Percentiles rank a stretch among this genome's conserved stretches.
phyloP scores from a whole-genome alignment of 1,139 yeast species.

The Yamadazyma atmosphaerica region DNA sequence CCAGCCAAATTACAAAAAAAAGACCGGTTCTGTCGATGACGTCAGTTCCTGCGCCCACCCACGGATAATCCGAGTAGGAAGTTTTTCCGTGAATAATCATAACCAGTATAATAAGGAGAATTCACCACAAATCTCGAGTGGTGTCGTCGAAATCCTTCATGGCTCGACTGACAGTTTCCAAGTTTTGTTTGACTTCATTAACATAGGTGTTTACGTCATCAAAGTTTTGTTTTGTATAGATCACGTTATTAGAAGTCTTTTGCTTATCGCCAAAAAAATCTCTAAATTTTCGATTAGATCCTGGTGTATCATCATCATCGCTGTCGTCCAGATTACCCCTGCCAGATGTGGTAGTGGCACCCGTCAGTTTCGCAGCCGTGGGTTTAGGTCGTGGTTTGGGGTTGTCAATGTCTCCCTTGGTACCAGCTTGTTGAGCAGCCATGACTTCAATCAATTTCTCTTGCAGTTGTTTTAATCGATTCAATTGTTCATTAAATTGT shows the following conservation, averaged over 20 bases:
- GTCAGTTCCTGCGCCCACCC: not conserved
- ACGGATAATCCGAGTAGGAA: not conserved
- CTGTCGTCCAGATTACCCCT: slow-evolving; percentile 8
- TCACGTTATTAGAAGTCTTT: slow-evolving; percentile 9
- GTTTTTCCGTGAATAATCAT: not conserved
- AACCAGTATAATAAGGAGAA: no score
- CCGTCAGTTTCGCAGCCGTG: not conserved
- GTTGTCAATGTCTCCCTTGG: slow-evolving; percentile 4
- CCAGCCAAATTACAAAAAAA: no score
- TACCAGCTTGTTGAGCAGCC: slow-evolving; percentile 37
- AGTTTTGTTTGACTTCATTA: slow-evolving; percentile 32
- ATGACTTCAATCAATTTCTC: slow-evolving; percentile 58
- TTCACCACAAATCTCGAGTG: slow-evolving; percentile 40
- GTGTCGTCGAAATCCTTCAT: slow-evolving; percentile 45
- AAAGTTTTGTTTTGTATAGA: slow-evolving; percentile 34
- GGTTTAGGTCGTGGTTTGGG: not conserved
- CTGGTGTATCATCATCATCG: slow-evolving; percentile 10
- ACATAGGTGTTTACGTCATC: slow-evolving; percentile 41
- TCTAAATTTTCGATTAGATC: slow-evolving; percentile 14
- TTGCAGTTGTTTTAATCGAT: slow-evolving; percentile 60
- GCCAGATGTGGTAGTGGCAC: slow-evolving; percentile 1
- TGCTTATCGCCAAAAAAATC: slow-evolving; percentile 22
- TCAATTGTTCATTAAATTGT: slow-evolving; percentile 57
- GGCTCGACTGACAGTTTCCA: slow-evolving; percentile 36
- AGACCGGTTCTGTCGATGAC: not conserved